Evolutionary conservation across 106 monocot species (phyloP), one percentile per base, ranked within the genome.

Genomic region (Iris macrosiphon): DNA sequence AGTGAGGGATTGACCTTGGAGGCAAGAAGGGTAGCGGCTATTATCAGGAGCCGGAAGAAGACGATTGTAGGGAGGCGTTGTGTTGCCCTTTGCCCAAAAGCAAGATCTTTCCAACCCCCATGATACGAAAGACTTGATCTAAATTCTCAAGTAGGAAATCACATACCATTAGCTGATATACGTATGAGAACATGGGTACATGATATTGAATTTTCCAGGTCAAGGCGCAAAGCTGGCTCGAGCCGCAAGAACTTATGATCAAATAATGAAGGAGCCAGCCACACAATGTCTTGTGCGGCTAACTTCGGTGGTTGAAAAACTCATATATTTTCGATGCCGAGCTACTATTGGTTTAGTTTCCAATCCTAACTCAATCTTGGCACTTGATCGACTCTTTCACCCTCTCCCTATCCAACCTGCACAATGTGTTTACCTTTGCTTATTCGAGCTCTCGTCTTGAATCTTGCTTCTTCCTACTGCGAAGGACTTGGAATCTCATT

Each of bases 171-270:
- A 49, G 23, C 62, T 15, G 20, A 69, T 63, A 58, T 70, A 42
- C 40, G 70, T 23, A 76, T 70, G 43, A 56, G 72, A 58, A 67
- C 72, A 34, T 72, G 44, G 49, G 61, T 72, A 39, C 78, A 67
- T 62, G 57, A 70, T 52, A 76, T 76, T 51, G 70, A 76, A 52
- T 59, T 30, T 20, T 8, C 68, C 62, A 6, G 75, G 68, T 30
- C 68, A 75, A 55, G 68, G 75, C 7, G 68, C 53, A 44, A 75
- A 75, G 55, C 26, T 75, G 45, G 75, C 54, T 61, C 35, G 57
- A 49, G 52, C 66, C n/a, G 61, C 74, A 4, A 60, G 73, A 31
- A 73, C 65, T 44, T 66, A 29, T 53, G 61, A 61, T 30, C 61
- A 74, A 66, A 46, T 74, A 28, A 37, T 74, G 25, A 60, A 75